Evolutionary conservation across 2,329 filamentous ascomycete species (phyloP).

Genomic region (Sodiomyces alkalinus): DNA sequence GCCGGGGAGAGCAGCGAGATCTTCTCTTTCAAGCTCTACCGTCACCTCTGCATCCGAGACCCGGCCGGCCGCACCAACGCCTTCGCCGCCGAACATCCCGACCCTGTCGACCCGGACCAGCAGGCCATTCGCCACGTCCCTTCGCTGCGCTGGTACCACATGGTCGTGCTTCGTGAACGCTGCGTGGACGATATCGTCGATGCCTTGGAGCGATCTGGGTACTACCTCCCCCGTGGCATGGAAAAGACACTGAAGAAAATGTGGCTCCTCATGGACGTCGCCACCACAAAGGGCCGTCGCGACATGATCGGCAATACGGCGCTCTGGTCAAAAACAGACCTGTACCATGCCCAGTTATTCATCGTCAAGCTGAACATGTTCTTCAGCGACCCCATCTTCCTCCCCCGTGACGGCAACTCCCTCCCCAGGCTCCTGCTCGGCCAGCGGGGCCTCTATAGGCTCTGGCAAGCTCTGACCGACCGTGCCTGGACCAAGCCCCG

Average conservation of each 20-base stretch:
- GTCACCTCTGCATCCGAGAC: conserved; percentile 40
- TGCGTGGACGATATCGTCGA: conserved; percentile 47
- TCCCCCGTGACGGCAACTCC: conserved; percentile 35
- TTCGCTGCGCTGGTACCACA: conserved; percentile 49
- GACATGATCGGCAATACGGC: conserved; percentile 33
- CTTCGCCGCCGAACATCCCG: conserved; percentile 9
- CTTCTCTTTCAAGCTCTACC: conserved; percentile 48
- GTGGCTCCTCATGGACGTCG: conserved; percentile 59
- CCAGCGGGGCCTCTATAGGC: conserved; percentile 36
- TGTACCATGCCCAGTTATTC: conserved; percentile 49
- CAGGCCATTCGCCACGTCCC: conserved; percentile 37
- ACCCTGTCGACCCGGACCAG: conserved; percentile 1
- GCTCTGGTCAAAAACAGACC: conserved; percentile 42
- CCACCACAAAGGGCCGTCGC: conserved; percentile 38
- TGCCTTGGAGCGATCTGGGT: conserved; percentile 40
- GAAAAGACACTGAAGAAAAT: conserved; percentile 41
- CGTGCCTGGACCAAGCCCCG: conserved; percentile 30
- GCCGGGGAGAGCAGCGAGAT: conserved; percentile 38
- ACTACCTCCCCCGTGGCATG: conserved; percentile 35
- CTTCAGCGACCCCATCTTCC: conserved; percentile 48
- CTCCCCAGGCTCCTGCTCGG: conserved; percentile 44
- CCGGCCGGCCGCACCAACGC: conserved; percentile 32
- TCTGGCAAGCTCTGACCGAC: conserved; percentile 45
- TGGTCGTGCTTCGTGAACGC: conserved; percentile 45
- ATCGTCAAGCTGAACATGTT: conserved; percentile 58